Conservation (phyloP, 345 rosid species). For the Brassica carinata region DNA sequence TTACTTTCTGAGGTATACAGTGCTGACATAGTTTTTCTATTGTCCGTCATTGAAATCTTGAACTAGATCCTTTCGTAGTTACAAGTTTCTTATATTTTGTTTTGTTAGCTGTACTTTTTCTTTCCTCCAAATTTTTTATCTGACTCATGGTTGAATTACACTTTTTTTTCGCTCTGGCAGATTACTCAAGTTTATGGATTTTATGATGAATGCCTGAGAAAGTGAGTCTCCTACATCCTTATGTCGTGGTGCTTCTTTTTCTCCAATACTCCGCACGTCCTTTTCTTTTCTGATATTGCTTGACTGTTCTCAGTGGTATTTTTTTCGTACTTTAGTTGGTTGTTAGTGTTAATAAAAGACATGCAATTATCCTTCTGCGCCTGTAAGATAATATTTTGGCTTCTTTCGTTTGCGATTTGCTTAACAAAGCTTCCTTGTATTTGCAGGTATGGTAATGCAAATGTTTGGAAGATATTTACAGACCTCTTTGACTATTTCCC, state of each 20-base stretch:
- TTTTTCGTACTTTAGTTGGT: constrained; percentile 1
- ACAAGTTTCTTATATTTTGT: background rate
- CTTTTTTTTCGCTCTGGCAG: constrained; percentile 50
- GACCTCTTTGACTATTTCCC: constrained; percentile 99
- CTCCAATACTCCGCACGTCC: background rate
- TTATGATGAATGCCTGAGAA: constrained; percentile 95
- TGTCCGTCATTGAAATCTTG: background rate
- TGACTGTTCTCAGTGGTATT: background rate
- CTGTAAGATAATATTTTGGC: background rate
- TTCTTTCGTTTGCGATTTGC: constrained; percentile 6
- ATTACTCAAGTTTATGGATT: constrained; percentile 99
- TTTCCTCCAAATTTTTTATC: background rate
- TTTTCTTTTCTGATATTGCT: background rate
- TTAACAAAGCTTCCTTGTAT: constrained; percentile 29
- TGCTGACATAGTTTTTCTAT: background rate
- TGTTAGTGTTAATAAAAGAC: background rate
- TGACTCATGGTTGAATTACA: constrained; percentile 36
- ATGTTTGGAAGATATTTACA: constrained; percentile 94
- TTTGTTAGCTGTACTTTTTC: background rate
- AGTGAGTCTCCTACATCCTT: constrained; percentile 64
- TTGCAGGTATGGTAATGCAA: constrained; percentile 97
- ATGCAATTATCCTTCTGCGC: background rate
- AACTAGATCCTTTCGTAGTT: background rate
- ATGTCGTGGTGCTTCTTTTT: background rate
- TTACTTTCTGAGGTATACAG: background rate